Evolutionary conservation across 2,329 filamentous ascomycete genomes (phyloP), one percentile per base, ranked within the genome.

Genomic region (Fusarium sp.): DNA sequence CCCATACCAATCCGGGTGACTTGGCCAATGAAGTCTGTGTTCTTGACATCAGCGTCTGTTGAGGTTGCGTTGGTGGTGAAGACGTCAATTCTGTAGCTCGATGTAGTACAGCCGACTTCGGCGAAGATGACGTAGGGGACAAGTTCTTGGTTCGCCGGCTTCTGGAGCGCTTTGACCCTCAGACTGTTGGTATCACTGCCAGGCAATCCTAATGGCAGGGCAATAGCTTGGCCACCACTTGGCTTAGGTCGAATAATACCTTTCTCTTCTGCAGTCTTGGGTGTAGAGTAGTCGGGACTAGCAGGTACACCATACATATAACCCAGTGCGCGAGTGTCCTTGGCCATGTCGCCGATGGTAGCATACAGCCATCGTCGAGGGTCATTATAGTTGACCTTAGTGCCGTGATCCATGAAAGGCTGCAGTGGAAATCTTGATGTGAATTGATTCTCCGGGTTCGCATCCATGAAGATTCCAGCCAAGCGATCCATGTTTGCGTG

Each of bases 231-330:
- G 1, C 52, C 41, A 2, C 52, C 52, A 27, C 52, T 55, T 46
- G 52, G 40, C 12, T 7, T 30, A 10, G 20, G 27, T 6, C 22
- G 16, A 9, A 34, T 24, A 27, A 10, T 9, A 4, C 52, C 29
- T 18, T 46, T 55, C 12, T 55, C 41, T 4, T 55, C 52, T 13
- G 52, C 52, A 3, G 52, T 34, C 4, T 37, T 34, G 9, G 6
- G 52, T 4, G 22, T 37, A 2, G 1, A 22, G 24, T 16, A 55
- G n/a, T 46, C 40, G 4, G 41, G 52, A 7, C 52, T 55, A 10
- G 52, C 41, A 7, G 52, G 29, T n/a, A 46, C 52, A 10, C 52
- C 41, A 4, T 55, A 55, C 41, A 55, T 55, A 14, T 55, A 55
- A 10, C 29, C 52, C 6, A 55, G 41, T 20, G 29, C 52, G 1